phyloP scores from a whole-genome alignment of 129 eudicot genomes.

The Logfia minima region DNA sequence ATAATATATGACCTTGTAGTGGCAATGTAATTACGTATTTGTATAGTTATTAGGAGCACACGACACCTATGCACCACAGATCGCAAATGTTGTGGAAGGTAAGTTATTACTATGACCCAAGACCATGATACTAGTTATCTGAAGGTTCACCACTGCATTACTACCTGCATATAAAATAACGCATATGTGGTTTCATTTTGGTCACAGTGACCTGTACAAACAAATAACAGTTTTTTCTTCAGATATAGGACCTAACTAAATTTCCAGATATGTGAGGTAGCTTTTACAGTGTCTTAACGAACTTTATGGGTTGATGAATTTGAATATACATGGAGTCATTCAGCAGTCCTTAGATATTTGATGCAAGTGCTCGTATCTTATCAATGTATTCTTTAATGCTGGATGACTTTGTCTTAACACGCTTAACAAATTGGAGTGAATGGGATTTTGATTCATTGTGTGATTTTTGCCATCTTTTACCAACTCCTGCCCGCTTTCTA shows the following conservation, averaged over 20 bases:
- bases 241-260: not conserved
- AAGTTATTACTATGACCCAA: not conserved
- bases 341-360: not conserved
- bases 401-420: not conserved
- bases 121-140: not conserved
- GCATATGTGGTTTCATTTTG: not conserved
- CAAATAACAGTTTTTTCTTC: not conserved
- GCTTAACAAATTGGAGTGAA: not conserved
- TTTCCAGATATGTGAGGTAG: not conserved
- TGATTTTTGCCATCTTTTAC: not conserved
- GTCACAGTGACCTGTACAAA: not conserved
- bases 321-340: not conserved
- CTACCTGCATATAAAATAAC: not conserved
- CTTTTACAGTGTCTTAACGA: not conserved
- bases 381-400: not conserved
- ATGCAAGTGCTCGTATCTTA: not conserved
- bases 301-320: not conserved
- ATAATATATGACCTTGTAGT: not conserved
- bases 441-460: not conserved
- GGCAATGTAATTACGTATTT: not conserved
- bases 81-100: not conserved
- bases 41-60: not conserved
- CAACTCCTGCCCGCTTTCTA: not conserved
- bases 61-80: not conserved
- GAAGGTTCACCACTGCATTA: not conserved